Conservation (phyloP, 257 asterid genomes). For the Salvia hispanica region DNA sequence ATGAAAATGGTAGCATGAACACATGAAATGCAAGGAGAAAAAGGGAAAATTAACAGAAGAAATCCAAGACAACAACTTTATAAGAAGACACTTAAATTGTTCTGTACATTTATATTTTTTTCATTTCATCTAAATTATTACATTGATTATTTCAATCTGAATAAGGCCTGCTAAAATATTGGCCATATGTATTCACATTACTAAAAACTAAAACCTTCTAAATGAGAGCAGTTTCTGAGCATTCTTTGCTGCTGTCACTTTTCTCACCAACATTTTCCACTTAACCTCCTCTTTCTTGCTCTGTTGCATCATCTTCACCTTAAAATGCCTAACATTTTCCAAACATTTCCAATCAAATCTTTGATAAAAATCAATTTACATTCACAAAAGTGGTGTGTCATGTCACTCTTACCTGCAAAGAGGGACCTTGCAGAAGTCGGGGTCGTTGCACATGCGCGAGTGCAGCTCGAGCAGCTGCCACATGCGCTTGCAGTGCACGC, state of each 20-base stretch:
- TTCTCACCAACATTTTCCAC: slow-evolving; percentile 72
- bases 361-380: neutral
- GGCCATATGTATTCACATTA: slow-evolving; percentile 36
- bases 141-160: slow-evolving; percentile 15
- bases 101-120: neutral
- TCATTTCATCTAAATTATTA: neutral
- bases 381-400: neutral
- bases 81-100: neutral
- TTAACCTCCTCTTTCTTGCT: slow-evolving; percentile 66
- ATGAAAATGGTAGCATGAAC: neutral
- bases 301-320: slow-evolving; percentile 69
- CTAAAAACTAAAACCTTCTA: slow-evolving; percentile 37
- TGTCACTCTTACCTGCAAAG: slow-evolving; percentile 69
- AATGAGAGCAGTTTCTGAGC: slow-evolving; percentile 49
- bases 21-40: neutral
- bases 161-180: slow-evolving; percentile 49
- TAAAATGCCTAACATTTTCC: slow-evolving; percentile 58
- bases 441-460: slow-evolving; percentile 76
- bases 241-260: slow-evolving; percentile 61
- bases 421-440: slow-evolving; percentile 84
- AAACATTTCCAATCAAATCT: neutral
- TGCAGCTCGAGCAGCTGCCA: slow-evolving; percentile 96
- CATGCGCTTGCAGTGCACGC: slow-evolving; percentile 84
- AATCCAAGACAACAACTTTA: too few species aligned
- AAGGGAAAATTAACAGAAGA: neutral